Base-by-base conservation (phyloP, 179 eudicot species). In the Gypsophila paniculata region DNA sequence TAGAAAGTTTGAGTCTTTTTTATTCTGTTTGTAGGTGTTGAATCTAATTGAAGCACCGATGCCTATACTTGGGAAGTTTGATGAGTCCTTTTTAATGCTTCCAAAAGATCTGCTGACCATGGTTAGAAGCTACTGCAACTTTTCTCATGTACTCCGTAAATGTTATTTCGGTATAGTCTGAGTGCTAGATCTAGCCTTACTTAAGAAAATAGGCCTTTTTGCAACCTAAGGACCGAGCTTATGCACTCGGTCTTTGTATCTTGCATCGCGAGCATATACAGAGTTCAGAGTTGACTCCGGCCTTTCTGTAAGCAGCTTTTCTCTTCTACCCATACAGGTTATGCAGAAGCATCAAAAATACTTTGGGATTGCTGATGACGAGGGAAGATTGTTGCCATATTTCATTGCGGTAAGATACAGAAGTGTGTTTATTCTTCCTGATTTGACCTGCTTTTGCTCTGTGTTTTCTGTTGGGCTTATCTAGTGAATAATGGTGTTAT, bases 271-370 rank as follows among this genome's bases (percentile, higher is more conserved):
- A 29, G 17, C 13, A 15, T 49, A 53, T 21, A 46, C 0, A 39
- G 49, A 49, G 59, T 39, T n/a, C 0, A 39, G 49, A 49, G 59
- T 39, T n/a, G 23, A 51, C 23, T 17, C 5, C 18, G 18, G 42
- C 32, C 44, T 23, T 32, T 57, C 51, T 63, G 52, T 23, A 70
- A 61, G 54, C 46, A n/a, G 32, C 59, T 66, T 70, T 14, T 18
- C 11, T 70, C 52, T 62, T 59, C 51, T 52, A 8, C 61, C 70
- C 25, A 15, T 83, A 86, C 80, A 95, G 99, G 99, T 95, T 73
- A 95, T 95, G 99, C 98, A 92, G 78, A 95, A 95, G 88, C 99
- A 95, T 84, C 99, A 95, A 82, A 95, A 92, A 66, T 95, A 95
- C 77, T 92, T 95, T 87, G 95, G 96, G 62, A 64, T 92, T 54